Base-by-base conservation (phyloP, 2,329 filamentous ascomycete genomes). In the Phyllosticta capitalensis region DNA sequence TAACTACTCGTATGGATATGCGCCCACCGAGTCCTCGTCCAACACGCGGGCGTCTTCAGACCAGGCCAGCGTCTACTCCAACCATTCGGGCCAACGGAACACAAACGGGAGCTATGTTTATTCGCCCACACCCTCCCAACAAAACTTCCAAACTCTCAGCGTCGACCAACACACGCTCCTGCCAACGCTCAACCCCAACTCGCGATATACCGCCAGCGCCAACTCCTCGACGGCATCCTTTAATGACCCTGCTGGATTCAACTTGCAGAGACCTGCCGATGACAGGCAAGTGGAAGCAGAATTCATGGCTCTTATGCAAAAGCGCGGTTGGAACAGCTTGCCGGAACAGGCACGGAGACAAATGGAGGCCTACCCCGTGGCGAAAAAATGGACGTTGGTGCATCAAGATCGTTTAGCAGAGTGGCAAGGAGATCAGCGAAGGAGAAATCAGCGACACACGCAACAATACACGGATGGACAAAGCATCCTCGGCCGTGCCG, bases 331-430 rank as follows among this genome's bases (percentile, higher is more conserved):
- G 90, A 94, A 96, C 76, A 95, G 95, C 73, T 78, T 99, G 64
- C 94, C 94, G 5, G 94, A 99, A 69, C 90, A 96, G 76, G 94
- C 94, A 28, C 85, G 88, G 66, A 83, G 92, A 63, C 94, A 97
- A 77, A 97, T 99, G 92, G 83, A 94, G 75, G 91, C 91, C 45
- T 97, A 99, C 71, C 90, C 92, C 14, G 83, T 94, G 9, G 84
- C 86, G 64, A 97, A 97, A 80, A 99, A 97, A 76, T 99, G 94
- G 94, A 96, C 91, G 1, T 78, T 99, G 61, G 88, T 99, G 56
- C 88, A 97, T 72, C 92, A 99, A 75, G 94, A 99, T 75, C 87
- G 90, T 63, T 80, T 99, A 66, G 90, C 90, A 6, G 92, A 97
- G 74, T 89, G 87, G 81, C 92, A 97, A 78, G 90, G 91, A 50